Percentiles rank a stretch among this genome's conserved stretches.
phyloP scores from a whole-genome alignment of 768 basidiomycete species.

The Stropharia rugosoannulata region DNA sequence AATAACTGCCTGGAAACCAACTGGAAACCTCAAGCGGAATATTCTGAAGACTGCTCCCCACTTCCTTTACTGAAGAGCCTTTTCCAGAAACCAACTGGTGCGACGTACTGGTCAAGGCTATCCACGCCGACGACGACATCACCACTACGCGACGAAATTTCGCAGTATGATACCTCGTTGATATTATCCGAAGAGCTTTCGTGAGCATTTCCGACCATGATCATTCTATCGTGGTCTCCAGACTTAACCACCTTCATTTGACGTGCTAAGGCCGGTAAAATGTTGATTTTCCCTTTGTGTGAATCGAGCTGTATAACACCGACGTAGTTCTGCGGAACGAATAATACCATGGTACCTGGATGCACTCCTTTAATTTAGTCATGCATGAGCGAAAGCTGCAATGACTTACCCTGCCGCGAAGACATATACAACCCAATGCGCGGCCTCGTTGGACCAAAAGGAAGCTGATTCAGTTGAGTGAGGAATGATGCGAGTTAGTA shows the following conservation, averaged over 20 bases:
- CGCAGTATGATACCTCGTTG: slow-evolving; percentile 36
- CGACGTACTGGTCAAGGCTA: slow-evolving; percentile 35
- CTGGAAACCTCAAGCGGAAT: not conserved
- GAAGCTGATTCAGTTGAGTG: slow-evolving; percentile 23
- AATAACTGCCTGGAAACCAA: no score
- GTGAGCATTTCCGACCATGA: slow-evolving; percentile 32
- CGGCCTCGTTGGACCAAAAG: slow-evolving; percentile 29
- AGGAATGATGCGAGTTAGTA: not conserved
- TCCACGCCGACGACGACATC: slow-evolving; percentile 42
- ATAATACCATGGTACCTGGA: slow-evolving; percentile 35
- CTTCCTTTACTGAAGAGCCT: slow-evolving; percentile 25
- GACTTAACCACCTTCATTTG: slow-evolving; percentile 32
- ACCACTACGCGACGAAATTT: slow-evolving; percentile 34
- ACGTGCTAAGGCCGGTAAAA: slow-evolving; percentile 32
- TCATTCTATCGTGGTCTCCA: slow-evolving; percentile 34
- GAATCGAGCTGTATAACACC: slow-evolving; percentile 35
- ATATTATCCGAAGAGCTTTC: slow-evolving; percentile 13
- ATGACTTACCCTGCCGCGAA: slow-evolving; percentile 30
- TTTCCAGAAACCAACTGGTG: slow-evolving; percentile 38
- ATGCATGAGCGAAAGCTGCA: not conserved
- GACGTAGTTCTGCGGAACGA: slow-evolving; percentile 34
- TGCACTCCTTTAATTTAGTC: not conserved
- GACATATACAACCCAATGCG: slow-evolving; percentile 36
- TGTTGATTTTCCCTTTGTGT: slow-evolving; percentile 27
- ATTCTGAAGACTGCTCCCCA: not conserved